phyloP scores from a whole-genome alignment of 1,284 basidiomycete genomes.

The Sanguinoderma infundibulare region DNA sequence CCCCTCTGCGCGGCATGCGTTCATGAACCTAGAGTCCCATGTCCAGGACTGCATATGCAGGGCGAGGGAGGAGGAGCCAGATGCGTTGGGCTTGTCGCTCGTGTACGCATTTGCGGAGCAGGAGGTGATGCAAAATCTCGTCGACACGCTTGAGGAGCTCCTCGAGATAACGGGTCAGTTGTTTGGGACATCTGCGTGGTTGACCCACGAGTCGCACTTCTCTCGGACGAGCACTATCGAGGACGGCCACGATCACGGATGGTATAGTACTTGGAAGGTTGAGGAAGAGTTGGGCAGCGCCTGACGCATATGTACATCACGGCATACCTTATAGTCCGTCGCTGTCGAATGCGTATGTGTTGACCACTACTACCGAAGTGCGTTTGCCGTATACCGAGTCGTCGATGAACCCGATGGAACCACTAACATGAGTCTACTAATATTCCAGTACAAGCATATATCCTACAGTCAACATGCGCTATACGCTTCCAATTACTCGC shows the following conservation, averaged over 20 bases:
- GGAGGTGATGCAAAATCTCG: slow-evolving; percentile 46
- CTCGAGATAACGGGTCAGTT: slow-evolving; percentile 45
- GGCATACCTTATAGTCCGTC: not conserved
- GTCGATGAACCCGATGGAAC: too few species aligned
- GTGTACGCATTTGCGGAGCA: slow-evolving; percentile 52
- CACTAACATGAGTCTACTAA: not conserved
- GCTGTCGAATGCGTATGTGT: too few species aligned
- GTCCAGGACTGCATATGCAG: slow-evolving; percentile 41
- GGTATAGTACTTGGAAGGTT: slow-evolving; percentile 35
- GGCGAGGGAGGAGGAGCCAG: slow-evolving; percentile 36
- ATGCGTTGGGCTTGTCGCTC: slow-evolving; percentile 42
- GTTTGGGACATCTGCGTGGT: slow-evolving; percentile 52
- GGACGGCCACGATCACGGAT: slow-evolving; percentile 30
- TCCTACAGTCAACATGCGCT: not conserved
- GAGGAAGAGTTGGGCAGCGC: slow-evolving; percentile 17
- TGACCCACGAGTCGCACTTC: slow-evolving; percentile 34
- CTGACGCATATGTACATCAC: too few species aligned
- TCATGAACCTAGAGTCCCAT: slow-evolving; percentile 40
- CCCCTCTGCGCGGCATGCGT: slow-evolving; percentile 49
- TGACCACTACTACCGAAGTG: too few species aligned
- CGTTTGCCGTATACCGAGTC: too few species aligned
- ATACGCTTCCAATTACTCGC: not conserved
- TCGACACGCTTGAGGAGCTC: slow-evolving; percentile 48
- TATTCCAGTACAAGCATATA: not conserved
- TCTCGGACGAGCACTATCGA: slow-evolving; percentile 30